Evolutionary conservation across 306 rosid species (phyloP), one percentile per base, ranked within the genome.

Genomic region (Citrullus mucosospermus): DNA sequence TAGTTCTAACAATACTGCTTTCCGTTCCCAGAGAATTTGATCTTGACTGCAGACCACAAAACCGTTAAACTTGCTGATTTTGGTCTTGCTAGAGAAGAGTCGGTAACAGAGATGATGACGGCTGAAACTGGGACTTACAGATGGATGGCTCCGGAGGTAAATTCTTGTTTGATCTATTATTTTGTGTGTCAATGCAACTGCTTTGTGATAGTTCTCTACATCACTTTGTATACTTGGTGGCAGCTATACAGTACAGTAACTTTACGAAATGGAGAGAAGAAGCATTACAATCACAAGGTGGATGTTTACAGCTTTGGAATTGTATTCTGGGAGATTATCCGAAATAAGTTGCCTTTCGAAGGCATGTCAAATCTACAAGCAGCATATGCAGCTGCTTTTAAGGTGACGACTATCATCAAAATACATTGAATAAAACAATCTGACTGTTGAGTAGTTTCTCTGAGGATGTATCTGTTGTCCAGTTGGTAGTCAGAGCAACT

Each of bases 141-240:
- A 53, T 94, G 98, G 98, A 94, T 94, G 98, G 98, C 98, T 80
- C 97, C 97, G 0, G 98, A 94, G 90, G 98, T 92, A 87, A 58
- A 77, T 5, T 77, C 56, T 28, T 9, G 54, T 6, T 76, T 20
- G 39, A 58, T 11, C 22, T 41, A 22, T 77, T 60, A 5, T 58
- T 7, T 41, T 4, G 1, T 28, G 6, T 43, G 41, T 32, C 41
- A 3, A 32, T 34, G 51, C 11, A 1, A 58, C 39, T 58, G 60
- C 43, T 78, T 54, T 78, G 44, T 20, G 55, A 25, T 13, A 6
- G 15, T 56, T 57, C 55, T n/a, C 20, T 36, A 36, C n/a, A 59
- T 62, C 20, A 51, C 63, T 46, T 63, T 18, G 58, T 10, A 32
- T 53, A n/a, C 78, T 85, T 75, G 67, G 39, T 85, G 82, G 82